phyloP scores from a whole-genome alignment of 2,329 filamentous ascomycete genomes.

The Gyromitra esculenta region DNA sequence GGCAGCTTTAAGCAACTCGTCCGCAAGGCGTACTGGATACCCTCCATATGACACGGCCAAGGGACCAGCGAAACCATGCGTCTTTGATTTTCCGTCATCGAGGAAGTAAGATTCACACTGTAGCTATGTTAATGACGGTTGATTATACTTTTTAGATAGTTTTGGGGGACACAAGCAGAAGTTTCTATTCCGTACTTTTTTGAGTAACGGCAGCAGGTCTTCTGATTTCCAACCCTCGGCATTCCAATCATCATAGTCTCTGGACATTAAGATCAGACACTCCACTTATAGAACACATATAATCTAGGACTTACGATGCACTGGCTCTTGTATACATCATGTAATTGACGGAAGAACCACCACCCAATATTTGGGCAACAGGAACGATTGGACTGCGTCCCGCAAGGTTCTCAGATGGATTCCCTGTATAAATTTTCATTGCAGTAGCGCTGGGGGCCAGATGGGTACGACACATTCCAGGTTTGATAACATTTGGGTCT shows the following conservation, averaged over 20 bases:
- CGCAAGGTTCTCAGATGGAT: constrained; percentile 62
- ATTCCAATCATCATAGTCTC: constrained; percentile 67
- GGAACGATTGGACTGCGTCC: constrained; percentile 63
- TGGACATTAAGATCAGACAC: constrained; percentile 47
- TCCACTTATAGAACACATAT: no score
- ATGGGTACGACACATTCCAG: constrained; percentile 65
- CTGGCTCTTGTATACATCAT: constrained; percentile 60
- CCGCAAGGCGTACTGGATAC: constrained; percentile 76
- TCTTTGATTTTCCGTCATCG: constrained; percentile 66
- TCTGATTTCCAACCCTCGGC: constrained; percentile 66
- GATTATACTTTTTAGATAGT: background rate
- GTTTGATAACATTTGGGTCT: constrained; percentile 65
- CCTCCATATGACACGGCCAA: constrained; percentile 64
- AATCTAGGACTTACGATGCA: no score
- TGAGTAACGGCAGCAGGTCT: constrained; percentile 67
- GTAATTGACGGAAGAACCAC: constrained; percentile 70
- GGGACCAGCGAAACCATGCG: constrained; percentile 55
- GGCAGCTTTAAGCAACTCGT: constrained; percentile 66
- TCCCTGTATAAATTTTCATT: constrained; percentile 66
- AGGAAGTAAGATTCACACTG: constrained; percentile 50
- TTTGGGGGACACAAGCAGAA: background rate
- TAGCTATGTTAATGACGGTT: constrained; percentile 23
- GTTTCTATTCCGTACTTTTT: constrained; percentile 62
- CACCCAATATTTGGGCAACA: constrained; percentile 63
- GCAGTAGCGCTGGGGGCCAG: constrained; percentile 65